Conservation (phyloP, 805 yeast genomes). For the Zygotorulaspora florentina region DNA sequence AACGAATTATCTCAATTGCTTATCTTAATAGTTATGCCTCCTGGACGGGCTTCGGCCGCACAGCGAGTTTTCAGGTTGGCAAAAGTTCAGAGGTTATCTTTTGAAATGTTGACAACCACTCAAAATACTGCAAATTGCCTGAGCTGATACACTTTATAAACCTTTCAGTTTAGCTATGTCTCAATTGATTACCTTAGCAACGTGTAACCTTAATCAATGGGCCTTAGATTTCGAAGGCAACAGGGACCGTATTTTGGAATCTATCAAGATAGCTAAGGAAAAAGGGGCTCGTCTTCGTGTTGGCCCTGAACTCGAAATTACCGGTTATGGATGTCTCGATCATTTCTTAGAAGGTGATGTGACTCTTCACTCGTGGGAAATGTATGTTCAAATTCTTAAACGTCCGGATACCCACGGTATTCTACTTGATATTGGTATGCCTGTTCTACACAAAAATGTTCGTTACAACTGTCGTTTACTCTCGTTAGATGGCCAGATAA, state of each 20-base stretch:
- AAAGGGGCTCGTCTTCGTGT: slow-evolving; percentile 79
- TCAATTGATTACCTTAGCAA: slow-evolving; percentile 81
- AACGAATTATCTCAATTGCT: no score
- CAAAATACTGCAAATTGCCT: no score
- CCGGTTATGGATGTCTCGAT: slow-evolving; percentile 93
- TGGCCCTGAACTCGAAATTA: slow-evolving; percentile 93
- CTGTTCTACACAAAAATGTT: slow-evolving; percentile 79
- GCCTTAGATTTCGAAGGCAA: slow-evolving; percentile 97
- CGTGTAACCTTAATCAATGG: slow-evolving; percentile 98
- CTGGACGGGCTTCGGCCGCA: no score
- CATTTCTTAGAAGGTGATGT: slow-evolving; percentile 90
- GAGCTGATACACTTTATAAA: no score
- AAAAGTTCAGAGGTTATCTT: no score
- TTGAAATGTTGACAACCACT: no score
- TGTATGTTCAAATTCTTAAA: slow-evolving; percentile 71
- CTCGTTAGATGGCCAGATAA: slow-evolving; percentile 71
- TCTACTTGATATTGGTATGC: slow-evolving; percentile 90
- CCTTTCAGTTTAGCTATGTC: slow-evolving; percentile 50
- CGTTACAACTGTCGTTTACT: slow-evolving; percentile 89
- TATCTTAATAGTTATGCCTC: no score
- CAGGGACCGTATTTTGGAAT: slow-evolving; percentile 80
- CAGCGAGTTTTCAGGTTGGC: no score
- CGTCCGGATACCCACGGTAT: slow-evolving; percentile 71
- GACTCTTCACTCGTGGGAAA: slow-evolving; percentile 90
- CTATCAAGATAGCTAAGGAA: slow-evolving; percentile 71